Evolutionary conservation across 202 grass and related monocot genomes (phyloP).

Genomic region (Zizania palustris): DNA sequence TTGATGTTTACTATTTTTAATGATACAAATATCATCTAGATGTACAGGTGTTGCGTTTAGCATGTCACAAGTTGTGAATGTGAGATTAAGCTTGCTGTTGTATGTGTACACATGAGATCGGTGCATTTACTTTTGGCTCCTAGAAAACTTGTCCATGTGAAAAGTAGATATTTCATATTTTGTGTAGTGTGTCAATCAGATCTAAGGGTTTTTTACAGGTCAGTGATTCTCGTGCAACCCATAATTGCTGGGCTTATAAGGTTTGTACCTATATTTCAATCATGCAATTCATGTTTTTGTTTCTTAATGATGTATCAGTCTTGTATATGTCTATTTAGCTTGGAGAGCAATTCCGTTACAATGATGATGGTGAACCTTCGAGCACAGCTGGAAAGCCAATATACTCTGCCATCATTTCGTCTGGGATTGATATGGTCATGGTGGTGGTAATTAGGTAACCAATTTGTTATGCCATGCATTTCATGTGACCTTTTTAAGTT

Average conservation of each 20-base stretch:
- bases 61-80: neutral
- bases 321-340: conserved; percentile 55
- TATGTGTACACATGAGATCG: neutral
- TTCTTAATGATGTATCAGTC: neutral
- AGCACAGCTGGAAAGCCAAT: conserved; percentile 94
- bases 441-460: conserved; percentile 86
- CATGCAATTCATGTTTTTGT: conserved; percentile 4
- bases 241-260: conserved; percentile 98
- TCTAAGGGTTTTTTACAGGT: conserved; percentile 53
- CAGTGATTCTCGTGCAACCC: conserved; percentile 78
- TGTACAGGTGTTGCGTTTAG: neutral
- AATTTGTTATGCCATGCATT: conserved; percentile 14
- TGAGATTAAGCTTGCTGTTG: neutral
- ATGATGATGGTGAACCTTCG: conserved; percentile 91
- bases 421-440: conserved; percentile 87
- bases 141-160: conserved; percentile 3
- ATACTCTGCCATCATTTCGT: conserved; percentile 91
- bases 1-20: neutral
- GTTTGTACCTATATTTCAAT: conserved; percentile 42
- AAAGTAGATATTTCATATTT: neutral
- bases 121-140: neutral
- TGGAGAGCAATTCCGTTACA: conserved; percentile 80
- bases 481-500: neutral
- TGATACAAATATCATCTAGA: neutral
- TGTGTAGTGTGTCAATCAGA: conserved; percentile 20